Conservation (phyloP, 441 rosid genomes). For the Pelargonium myrrhifolium region DNA sequence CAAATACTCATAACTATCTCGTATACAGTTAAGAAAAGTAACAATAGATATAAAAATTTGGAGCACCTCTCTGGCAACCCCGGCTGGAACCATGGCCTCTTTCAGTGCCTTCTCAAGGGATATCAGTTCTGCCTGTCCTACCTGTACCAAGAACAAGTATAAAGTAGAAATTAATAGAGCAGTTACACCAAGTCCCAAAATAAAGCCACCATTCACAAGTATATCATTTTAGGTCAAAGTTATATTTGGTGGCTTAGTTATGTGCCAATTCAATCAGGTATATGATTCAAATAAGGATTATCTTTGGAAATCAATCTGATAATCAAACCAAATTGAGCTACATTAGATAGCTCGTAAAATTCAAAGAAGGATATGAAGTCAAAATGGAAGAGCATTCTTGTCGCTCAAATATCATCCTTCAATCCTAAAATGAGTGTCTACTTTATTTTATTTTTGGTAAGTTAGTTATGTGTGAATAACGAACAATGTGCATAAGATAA, state of each 20-base stretch:
- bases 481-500: too few species aligned
- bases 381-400: too few species aligned
- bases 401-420: too few species aligned
- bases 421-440: too few species aligned
- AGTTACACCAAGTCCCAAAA: not conserved
- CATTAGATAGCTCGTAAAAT: not conserved
- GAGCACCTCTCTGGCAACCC: conserved; percentile 78
- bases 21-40: not conserved
- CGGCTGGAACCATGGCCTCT: conserved; percentile 77
- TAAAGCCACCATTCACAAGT: not conserved
- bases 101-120: conserved; percentile 81
- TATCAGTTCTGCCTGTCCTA: conserved; percentile 80
- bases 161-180: conserved; percentile 3
- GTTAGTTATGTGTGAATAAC: too few species aligned
- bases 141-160: conserved; percentile 32
- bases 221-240: not conserved
- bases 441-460: too few species aligned
- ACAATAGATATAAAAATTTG: conserved; percentile 10
- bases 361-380: not conserved
- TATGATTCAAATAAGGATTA: not conserved
- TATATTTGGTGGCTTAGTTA: not conserved
- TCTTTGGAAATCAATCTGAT: not conserved
- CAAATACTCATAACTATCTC: not conserved
- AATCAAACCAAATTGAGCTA: not conserved
- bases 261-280: not conserved